Evolutionary conservation across 306 rosid genomes (phyloP).

Genomic region (Acacia melanoxylon): DNA sequence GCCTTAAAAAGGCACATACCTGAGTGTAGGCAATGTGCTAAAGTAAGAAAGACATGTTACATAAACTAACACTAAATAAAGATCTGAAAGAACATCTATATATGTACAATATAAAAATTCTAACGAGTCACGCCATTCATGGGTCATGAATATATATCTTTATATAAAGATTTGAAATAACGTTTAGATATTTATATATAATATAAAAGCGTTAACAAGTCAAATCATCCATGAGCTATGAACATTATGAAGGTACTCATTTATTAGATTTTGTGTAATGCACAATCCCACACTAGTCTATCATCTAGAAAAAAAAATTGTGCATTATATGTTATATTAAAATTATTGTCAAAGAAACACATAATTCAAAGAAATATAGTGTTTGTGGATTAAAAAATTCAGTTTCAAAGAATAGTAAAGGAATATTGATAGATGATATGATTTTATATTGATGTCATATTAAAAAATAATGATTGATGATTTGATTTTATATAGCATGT

Average conservation of each 20-base stretch:
- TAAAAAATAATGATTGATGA: not conserved
- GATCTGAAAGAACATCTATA: not conserved
- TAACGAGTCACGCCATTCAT: not conserved
- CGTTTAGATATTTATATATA: not conserved
- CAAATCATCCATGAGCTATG: not conserved
- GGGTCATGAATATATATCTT: not conserved
- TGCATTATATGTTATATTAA: not conserved
- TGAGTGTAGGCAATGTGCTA: not conserved
- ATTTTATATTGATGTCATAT: not conserved
- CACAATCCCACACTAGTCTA: not conserved
- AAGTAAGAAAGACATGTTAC: not conserved
- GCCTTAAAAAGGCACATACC: not conserved
- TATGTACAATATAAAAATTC: not conserved
- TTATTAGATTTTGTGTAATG: not conserved
- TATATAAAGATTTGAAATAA: not conserved
- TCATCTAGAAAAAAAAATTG: not conserved
- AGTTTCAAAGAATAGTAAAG: not conserved
- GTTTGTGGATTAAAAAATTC: not conserved
- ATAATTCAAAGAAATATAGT: no score
- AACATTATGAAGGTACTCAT: not conserved
- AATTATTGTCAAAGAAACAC: not conserved
- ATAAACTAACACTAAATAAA: not conserved
- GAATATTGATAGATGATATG: not conserved
- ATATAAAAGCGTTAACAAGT: not conserved
- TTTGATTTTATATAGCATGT: not conserved